Evolutionary conservation across 2,329 filamentous ascomycete species (phyloP).

Genomic region (Penicillium sp.): DNA sequence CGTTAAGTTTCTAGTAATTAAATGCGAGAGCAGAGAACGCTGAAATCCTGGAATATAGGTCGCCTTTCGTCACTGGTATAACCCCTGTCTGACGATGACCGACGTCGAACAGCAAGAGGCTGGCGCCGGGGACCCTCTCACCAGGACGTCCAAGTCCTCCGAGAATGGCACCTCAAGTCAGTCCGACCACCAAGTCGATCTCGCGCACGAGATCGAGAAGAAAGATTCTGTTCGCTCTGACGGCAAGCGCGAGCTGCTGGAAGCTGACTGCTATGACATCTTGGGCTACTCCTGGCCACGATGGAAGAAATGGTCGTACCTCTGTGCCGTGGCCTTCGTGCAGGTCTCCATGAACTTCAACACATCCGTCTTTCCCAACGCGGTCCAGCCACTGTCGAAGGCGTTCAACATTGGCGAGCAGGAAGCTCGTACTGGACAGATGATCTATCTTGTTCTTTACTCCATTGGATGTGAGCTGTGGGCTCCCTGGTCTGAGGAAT

Average conservation of each 20-base stretch:
- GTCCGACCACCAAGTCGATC: background rate
- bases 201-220: background rate
- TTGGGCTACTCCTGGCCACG: conserved; percentile 57
- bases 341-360: conserved; percentile 74
- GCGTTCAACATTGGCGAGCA: conserved; percentile 63
- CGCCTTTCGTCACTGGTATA: background rate
- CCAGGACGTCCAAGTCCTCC: background rate
- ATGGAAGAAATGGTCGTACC: conserved; percentile 19
- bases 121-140: background rate
- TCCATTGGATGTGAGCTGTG: conserved; percentile 79
- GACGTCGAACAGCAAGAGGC: background rate
- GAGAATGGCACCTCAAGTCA: background rate
- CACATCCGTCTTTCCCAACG: conserved; percentile 65
- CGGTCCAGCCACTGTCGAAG: conserved; percentile 56
- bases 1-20: background rate
- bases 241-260: conserved; percentile 41
- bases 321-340: conserved; percentile 38
- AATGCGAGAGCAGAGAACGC: background rate
- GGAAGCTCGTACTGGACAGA: conserved; percentile 63
- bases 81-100: background rate
- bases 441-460: conserved; percentile 70
- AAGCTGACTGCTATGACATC: conserved; percentile 58
- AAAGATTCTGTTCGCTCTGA: conserved; percentile 8
- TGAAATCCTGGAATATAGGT: background rate
- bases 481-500: conserved; percentile 78